These are phyloP conservation scores for Pythium oligandrum DNA, from an alignment of 352 stramenopile species.

Conservation along the genomic window DNA sequence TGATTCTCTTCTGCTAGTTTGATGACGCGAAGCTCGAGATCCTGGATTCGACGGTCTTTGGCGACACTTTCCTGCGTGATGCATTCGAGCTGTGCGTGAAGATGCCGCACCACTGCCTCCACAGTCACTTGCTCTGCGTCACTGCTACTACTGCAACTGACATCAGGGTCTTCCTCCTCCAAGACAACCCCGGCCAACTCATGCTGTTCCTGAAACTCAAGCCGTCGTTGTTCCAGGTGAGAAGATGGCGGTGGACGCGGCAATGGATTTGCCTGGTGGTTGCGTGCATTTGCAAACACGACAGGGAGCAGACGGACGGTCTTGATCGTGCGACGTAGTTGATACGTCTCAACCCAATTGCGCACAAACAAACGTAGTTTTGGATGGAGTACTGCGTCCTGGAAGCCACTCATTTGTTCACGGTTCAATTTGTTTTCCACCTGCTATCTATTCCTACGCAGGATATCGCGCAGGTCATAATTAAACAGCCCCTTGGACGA, in stretches of 20 bases:
- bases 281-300: slow-evolving; percentile 9
- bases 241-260: background rate
- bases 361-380: slow-evolving; percentile 16
- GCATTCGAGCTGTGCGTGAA: slow-evolving; percentile 20
- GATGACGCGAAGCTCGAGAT: slow-evolving; percentile 20
- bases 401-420: background rate
- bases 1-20: slow-evolving; percentile 17
- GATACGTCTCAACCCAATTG: slow-evolving; percentile 11
- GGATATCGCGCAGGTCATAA: too few species aligned
- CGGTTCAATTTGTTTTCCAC: background rate
- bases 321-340: slow-evolving; percentile 5
- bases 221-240: background rate
- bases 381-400: background rate
- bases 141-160: too few species aligned
- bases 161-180: too few species aligned
- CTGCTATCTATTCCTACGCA: too few species aligned
- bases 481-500: too few species aligned
- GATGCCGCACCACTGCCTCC: slow-evolving; percentile 29
- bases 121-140: slow-evolving; percentile 18
- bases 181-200: too few species aligned
- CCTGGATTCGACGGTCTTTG: slow-evolving; percentile 18
- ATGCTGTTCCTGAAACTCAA: too few species aligned
- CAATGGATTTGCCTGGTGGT: background rate
- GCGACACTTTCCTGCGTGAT: background rate
- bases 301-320: background rate